phyloP scores from a whole-genome alignment of 306 rosid species.

The Medicago truncatula region MtrunA17r5.0-ANR NC_053047.1:32356001-32356500 shows the following conservation, averaged over 20 bases:
- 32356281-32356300: not conserved
- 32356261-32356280: not conserved
- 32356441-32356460: not conserved
- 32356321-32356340: not conserved
- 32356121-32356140: not conserved
- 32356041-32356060: not conserved
- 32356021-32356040: not conserved
- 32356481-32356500: constrained; percentile 2
- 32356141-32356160: not conserved
- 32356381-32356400: not conserved
- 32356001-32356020: not conserved
- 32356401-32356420: not conserved
- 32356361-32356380: not conserved
- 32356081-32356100: not conserved
- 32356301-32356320: not conserved
- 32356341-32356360: constrained; percentile 26
- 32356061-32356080: not conserved
- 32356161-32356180: not conserved
- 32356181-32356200: accelerated
- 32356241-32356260: not conserved
- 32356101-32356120: not conserved
- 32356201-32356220: not conserved
- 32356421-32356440: not conserved
- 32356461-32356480: constrained; percentile 3
- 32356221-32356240: not conserved